These are phyloP conservation scores for Lotus japonicus DNA, from an alignment of 306 rosid genomes.

Conservation along the genomic window DNA sequence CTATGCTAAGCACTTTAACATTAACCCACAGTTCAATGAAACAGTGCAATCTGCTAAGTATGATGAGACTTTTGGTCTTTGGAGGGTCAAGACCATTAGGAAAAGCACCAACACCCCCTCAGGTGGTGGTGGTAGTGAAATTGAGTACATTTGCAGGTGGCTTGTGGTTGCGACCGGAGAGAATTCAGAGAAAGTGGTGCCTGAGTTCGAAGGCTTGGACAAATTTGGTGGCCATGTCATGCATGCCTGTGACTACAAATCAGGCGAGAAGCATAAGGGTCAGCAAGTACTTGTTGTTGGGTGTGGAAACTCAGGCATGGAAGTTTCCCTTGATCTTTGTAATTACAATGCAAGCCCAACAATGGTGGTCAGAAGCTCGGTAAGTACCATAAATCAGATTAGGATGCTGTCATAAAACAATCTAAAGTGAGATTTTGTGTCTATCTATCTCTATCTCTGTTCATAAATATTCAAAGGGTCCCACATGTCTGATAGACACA, in stretches of 20 bases:
- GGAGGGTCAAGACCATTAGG: conserved; percentile 63
- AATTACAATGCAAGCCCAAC: conserved; percentile 66
- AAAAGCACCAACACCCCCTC: not conserved
- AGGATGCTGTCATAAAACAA: no score
- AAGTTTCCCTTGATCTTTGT: conserved; percentile 86
- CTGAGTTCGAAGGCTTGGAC: conserved; percentile 65
- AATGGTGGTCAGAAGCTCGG: conserved; percentile 92
- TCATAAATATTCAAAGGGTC: no score
- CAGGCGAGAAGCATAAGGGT: conserved; percentile 49
- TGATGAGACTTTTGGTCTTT: conserved; percentile 70
- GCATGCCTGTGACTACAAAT: conserved; percentile 84
- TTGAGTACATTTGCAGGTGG: conserved; percentile 92
- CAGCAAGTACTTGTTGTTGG: conserved; percentile 76
- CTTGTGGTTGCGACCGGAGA: conserved; percentile 95
- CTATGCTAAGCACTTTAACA: conserved; percentile 64
- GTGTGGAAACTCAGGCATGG: conserved; percentile 97
- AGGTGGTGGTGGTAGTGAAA: conserved; percentile 16
- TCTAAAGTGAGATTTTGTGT: no score
- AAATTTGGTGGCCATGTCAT: conserved; percentile 62
- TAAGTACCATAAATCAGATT: conserved; percentile 27
- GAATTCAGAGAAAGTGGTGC: conserved; percentile 74
- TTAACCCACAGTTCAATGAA: conserved; percentile 72
- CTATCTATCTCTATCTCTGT: no score
- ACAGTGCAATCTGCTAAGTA: conserved; percentile 85
- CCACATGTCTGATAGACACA: no score